Evolutionary conservation across 441 rosid species (phyloP), one percentile per base, ranked within the genome.

Genomic region (Croton setiger): DNA sequence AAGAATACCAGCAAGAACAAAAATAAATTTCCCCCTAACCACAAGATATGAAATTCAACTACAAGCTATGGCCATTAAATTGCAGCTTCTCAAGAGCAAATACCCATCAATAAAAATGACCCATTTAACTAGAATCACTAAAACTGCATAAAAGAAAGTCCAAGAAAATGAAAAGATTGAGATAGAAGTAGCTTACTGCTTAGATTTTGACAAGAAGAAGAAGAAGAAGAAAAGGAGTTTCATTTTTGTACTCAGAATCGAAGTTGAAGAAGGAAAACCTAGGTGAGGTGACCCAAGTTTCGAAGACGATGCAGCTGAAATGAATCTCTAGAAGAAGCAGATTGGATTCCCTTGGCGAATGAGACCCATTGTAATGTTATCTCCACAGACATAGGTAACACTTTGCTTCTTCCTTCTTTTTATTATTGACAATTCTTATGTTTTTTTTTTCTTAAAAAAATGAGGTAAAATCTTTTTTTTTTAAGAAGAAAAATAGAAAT

Each of bases 31-130:
- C 51, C 64, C 45, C 47, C 44, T 18, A 35, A 60, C 55, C 44
- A 2, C 2, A 37, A 70, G 15, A 33, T 15, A 66, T 39, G 18
- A 17, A 15, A 10, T 48, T 15, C 36, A 59, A 72, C 62, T 23
- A 66, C 39, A 72, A 76, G 69, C 56, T 43, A 33, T 60, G 63
- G 74, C 78, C 75, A 66, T 37, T 52, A 4, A 63, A 68, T 21
- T 56, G 31, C 67, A 68, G 56, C 54, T 63, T 64, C 64, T 15
- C 33, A 69, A 78, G 48, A 41, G 33, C 74, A 67, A 67, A 78
- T 71, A 1, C 45, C 74, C 72, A 75, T 65, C 49, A 71, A 68
- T 10, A 52, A 48, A 71, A 68, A 56, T 36, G 54, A 56, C 58
- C 69, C 73, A 67, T 67, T 35, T 61, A 39, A 55, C 66, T 48